Base-by-base conservation (phyloP, 1,284 basidiomycete genomes). In the Baeospora myosura region DNA sequence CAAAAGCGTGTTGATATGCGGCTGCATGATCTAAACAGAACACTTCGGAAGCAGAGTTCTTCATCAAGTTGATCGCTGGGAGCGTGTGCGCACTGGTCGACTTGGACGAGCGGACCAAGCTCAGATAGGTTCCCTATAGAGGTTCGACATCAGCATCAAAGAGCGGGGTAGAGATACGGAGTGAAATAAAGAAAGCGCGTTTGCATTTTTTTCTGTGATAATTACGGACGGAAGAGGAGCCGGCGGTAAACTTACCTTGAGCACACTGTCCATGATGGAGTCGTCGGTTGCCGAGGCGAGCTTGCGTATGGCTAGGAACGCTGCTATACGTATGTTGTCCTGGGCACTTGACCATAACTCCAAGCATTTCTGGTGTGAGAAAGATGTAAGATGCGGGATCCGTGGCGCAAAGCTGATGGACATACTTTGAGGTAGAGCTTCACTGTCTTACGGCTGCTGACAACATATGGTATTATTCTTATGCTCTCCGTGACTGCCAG, bases 61-160 rank as follows among this genome's bases (percentile, higher is more conserved):
- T 99, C 91, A 98, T 96, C 31, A 98, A 66, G 56, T 90, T 96
- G 63, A 98, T 88, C 3, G 85, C 80, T n/a, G 94, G 92, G 10
- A 98, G 71, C 1, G 87, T 94, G 66, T 96, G 84, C 2, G 80
- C 72, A 40, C 75, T 88, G 3, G 92, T 96, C 14, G 81, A 78
- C 59, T 91, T 90, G 44, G 80, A 82, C 6, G 82, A 82, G 16
- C 88, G 80, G 38, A 97, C 77, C 24, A 97, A 70, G 2, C 85
- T 78, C 40, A 89, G 74, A 65, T 98, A 98, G 12, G 82, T 83
- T 48, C 84, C 86, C 86, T 93, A 48, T 18, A n/a, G 3, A 23
- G 5, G 8, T 7, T 28, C 26, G 26, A 8, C n/a, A 28, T 8
- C 8, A 8, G 26, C 8, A 28, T 28, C 26, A n/a, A n/a, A n/a